Evolutionary conservation across 306 rosid species (phyloP).

Genomic region (Cyclanthera cordifolia): DNA sequence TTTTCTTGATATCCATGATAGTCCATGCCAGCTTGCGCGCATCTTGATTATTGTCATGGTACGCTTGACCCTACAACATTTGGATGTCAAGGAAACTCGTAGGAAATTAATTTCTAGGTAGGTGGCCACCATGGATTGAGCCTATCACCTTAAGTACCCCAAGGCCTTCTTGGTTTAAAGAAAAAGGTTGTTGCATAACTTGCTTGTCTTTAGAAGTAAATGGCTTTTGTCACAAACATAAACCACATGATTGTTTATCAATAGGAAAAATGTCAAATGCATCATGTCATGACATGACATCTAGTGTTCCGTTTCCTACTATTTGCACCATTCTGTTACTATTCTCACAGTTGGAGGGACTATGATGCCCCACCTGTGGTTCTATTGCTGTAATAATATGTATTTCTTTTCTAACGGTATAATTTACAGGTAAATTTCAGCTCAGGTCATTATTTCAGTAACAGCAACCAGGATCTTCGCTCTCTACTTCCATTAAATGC

Average conservation of each 20-base stretch:
- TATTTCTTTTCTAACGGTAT: constrained; percentile 19
- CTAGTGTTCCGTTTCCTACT: background rate
- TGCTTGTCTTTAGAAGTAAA: background rate
- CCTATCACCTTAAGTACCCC: too few species aligned
- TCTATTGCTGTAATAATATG: background rate
- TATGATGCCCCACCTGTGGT: background rate
- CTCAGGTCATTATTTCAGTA: constrained; percentile 81
- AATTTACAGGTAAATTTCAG: constrained; percentile 80
- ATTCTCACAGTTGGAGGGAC: background rate
- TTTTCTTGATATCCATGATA: background rate
- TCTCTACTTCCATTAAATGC: constrained; percentile 85
- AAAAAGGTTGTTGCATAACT: background rate
- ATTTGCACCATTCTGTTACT: background rate
- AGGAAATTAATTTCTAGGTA: too few species aligned
- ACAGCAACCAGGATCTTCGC: constrained; percentile 31
- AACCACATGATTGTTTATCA: too few species aligned
- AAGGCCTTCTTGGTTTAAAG: background rate
- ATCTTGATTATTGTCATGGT: too few species aligned
- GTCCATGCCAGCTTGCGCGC: too few species aligned
- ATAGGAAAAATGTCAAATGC: background rate
- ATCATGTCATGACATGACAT: background rate
- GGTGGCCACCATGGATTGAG: too few species aligned
- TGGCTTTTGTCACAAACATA: too few species aligned
- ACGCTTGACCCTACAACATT: too few species aligned
- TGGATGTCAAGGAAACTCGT: too few species aligned